Evolutionary conservation across 2,329 filamentous ascomycete genomes (phyloP).

Genomic region (Exophiala calicioides): DNA sequence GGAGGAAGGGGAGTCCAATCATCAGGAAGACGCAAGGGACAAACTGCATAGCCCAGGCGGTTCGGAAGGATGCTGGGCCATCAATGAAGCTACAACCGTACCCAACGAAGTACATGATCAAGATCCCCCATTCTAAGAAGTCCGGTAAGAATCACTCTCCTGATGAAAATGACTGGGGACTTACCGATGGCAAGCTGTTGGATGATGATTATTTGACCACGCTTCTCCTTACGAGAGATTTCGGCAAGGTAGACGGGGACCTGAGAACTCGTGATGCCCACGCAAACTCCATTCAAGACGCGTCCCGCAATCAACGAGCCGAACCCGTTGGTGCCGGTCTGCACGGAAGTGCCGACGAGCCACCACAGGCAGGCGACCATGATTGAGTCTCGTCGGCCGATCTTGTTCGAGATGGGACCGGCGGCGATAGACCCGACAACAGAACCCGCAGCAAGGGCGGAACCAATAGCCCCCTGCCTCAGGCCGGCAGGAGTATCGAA

Average conservation of each 20-base stretch:
- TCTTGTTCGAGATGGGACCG: slow-evolving; percentile 49
- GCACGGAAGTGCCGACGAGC: slow-evolving; percentile 48
- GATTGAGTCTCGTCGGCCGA: slow-evolving; percentile 51
- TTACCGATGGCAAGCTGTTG: slow-evolving; percentile 47
- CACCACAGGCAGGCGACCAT: slow-evolving; percentile 53
- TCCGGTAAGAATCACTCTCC: not conserved
- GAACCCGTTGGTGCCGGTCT: slow-evolving; percentile 21
- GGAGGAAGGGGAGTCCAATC: slow-evolving; percentile 48
- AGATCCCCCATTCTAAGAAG: slow-evolving; percentile 42
- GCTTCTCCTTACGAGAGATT: slow-evolving; percentile 44
- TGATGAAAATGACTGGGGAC: not conserved
- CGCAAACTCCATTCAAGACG: slow-evolving; percentile 35
- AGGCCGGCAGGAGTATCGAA: slow-evolving; percentile 54
- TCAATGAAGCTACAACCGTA: slow-evolving; percentile 49
- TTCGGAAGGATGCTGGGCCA: slow-evolving; percentile 46
- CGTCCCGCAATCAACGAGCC: slow-evolving; percentile 31
- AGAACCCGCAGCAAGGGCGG: slow-evolving; percentile 53
- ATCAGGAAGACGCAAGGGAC: slow-evolving; percentile 49
- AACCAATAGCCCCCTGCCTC: slow-evolving; percentile 52
- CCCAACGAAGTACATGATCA: slow-evolving; percentile 52
- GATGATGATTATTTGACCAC: slow-evolving; percentile 46
- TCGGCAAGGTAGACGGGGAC: slow-evolving; percentile 49
- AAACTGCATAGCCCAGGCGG: slow-evolving; percentile 50
- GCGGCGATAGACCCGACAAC: slow-evolving; percentile 51
- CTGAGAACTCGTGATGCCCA: slow-evolving; percentile 48